phyloP scores from a whole-genome alignment of 306 rosid species.

The Sicyos edulis region DNA sequence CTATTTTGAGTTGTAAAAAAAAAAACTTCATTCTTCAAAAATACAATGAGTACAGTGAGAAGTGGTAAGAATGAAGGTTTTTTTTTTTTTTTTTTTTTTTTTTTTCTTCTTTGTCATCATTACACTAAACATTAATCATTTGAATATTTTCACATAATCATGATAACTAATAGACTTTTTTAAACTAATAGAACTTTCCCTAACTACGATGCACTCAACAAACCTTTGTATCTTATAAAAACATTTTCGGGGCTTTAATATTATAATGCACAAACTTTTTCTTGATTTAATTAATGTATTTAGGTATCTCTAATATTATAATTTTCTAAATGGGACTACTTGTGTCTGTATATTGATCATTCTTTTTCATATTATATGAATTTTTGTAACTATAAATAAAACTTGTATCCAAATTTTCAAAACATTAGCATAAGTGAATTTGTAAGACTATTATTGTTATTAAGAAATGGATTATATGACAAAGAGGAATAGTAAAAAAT shows the following conservation, averaged over 20 bases:
- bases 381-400: no score
- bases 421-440: no score
- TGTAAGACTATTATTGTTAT: no score
- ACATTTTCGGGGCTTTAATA: neutral
- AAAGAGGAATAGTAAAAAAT: neutral
- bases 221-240: neutral
- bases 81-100: no score
- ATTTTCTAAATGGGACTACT: neutral
- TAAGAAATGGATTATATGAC: neutral
- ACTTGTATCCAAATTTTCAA: no score
- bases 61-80: no score
- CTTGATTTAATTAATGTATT: neutral
- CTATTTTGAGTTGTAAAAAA: neutral
- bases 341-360: neutral
- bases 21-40: no score
- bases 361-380: neutral
- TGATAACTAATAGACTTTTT: neutral
- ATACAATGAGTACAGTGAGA: no score
- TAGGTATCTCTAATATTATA: neutral
- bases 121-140: neutral
- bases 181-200: neutral
- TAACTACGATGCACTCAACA: neutral
- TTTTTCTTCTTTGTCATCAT: no score
- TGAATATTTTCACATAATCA: neutral
- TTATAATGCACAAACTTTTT: neutral